Percentiles rank a stretch among this genome's conserved stretches.
Evolutionary conservation across 768 basidiomycete genomes (phyloP).

Genomic region (Favolaschia claudopus): DNA sequence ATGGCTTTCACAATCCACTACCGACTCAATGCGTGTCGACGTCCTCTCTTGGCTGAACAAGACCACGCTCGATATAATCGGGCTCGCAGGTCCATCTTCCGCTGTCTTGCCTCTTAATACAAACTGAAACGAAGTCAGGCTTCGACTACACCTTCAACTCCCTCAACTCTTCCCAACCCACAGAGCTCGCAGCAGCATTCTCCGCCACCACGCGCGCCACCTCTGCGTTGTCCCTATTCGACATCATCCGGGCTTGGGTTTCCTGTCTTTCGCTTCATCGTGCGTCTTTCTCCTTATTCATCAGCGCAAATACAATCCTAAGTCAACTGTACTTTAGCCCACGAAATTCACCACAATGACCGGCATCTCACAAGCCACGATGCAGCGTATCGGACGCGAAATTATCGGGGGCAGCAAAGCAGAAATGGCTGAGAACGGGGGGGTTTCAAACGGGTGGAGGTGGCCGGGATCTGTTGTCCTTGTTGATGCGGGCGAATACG

Average conservation of each 20-base stretch:
- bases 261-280: slow-evolving; percentile 40
- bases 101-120: slow-evolving; percentile 49
- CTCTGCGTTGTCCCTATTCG: slow-evolving; percentile 38
- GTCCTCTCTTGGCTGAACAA: slow-evolving; percentile 59
- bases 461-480: slow-evolving; percentile 62
- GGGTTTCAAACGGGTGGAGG: slow-evolving; percentile 39
- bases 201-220: slow-evolving; percentile 48
- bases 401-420: slow-evolving; percentile 59
- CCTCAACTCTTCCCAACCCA: slow-evolving; percentile 25
- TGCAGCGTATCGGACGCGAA: slow-evolving; percentile 57
- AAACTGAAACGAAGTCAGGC: slow-evolving; percentile 12
- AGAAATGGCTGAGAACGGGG: slow-evolving; percentile 34
- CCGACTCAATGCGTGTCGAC: slow-evolving; percentile 44
- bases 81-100: slow-evolving; percentile 56
- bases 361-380: slow-evolving; percentile 44
- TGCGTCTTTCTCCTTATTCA: slow-evolving; percentile 19
- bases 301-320: slow-evolving; percentile 21
- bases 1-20: slow-evolving; percentile 33
- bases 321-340: slow-evolving; percentile 27
- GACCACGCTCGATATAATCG: slow-evolving; percentile 67
- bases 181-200: slow-evolving; percentile 54
- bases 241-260: slow-evolving; percentile 33
- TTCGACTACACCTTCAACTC: slow-evolving; percentile 26
- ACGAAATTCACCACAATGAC: slow-evolving; percentile 23
- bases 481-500: slow-evolving; percentile 71